Conservation (phyloP, 768 basidiomycete species). For the Holtermannia corniformis region DNA sequence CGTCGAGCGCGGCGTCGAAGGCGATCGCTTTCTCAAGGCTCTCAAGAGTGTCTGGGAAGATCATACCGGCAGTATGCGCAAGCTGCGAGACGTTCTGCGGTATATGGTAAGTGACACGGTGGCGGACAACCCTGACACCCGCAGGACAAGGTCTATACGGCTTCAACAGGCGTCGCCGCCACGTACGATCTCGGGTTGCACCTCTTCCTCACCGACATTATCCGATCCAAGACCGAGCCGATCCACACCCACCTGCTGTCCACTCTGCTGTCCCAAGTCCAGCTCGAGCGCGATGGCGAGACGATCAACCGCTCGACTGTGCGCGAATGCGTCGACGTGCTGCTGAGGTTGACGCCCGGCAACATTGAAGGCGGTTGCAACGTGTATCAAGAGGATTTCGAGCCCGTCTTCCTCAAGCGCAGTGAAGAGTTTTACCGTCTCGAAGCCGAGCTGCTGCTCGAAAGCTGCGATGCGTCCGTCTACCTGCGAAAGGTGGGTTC, state of each 20-base stretch:
- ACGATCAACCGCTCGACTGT: slow-evolving; percentile 84
- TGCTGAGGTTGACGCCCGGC: slow-evolving; percentile 54
- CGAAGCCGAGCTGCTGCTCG: slow-evolving; percentile 63
- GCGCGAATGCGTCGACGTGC: slow-evolving; percentile 76
- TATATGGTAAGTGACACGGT: slow-evolving; percentile 70
- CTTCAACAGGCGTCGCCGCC: slow-evolving; percentile 60
- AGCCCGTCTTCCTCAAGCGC: slow-evolving; percentile 67
- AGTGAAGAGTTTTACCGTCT: slow-evolving; percentile 67
- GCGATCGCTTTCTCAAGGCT: slow-evolving; percentile 73
- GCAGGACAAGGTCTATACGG: slow-evolving; percentile 85
- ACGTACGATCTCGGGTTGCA: slow-evolving; percentile 73
- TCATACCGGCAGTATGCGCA: slow-evolving; percentile 77
- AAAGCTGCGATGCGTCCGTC: slow-evolving; percentile 66
- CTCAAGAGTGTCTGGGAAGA: slow-evolving; percentile 84
- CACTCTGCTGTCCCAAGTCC: slow-evolving; percentile 77
- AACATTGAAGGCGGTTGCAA: slow-evolving; percentile 42
- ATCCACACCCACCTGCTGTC: slow-evolving; percentile 73
- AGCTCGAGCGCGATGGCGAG: slow-evolving; percentile 82
- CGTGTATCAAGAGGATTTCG: slow-evolving; percentile 74
- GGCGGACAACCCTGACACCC: neutral
- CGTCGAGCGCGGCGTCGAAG: slow-evolving; percentile 68
- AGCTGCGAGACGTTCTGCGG: slow-evolving; percentile 78
- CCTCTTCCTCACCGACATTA: slow-evolving; percentile 71
- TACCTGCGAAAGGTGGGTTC: slow-evolving; percentile 66
- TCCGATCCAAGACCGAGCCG: slow-evolving; percentile 46